phyloP scores from a whole-genome alignment of 495 filamentous ascomycete species.

The Sordaria brevicollis region DNA sequence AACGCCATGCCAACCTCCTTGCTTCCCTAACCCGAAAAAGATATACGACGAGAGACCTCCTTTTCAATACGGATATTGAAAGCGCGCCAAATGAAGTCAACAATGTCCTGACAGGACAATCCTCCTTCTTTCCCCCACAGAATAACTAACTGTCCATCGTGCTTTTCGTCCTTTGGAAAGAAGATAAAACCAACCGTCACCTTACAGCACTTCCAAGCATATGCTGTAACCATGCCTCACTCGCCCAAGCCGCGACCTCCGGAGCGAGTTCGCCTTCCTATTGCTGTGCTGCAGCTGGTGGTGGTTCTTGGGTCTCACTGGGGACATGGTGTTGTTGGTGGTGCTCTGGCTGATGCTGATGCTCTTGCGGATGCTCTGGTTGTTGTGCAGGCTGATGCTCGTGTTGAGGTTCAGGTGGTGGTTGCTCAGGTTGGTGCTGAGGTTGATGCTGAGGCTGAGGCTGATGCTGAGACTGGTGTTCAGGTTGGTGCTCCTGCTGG shows the following conservation, averaged over 20 bases:
- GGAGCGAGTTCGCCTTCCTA: neutral
- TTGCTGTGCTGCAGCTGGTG: neutral
- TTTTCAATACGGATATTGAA: neutral
- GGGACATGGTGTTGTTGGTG: neutral
- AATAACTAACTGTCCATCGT: neutral
- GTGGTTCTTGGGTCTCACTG: neutral
- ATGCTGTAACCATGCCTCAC: neutral
- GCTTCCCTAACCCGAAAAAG: neutral
- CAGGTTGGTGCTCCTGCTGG: neutral
- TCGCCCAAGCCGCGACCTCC: neutral
- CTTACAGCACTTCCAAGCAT: neutral
- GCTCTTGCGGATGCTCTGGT: neutral
- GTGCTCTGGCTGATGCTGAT: neutral
- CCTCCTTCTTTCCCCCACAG: neutral
- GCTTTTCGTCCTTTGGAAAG: neutral
- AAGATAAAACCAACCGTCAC: neutral
- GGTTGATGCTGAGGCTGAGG: neutral
- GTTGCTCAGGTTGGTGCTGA: neutral
- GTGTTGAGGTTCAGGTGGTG: neutral
- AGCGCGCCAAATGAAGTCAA: neutral
- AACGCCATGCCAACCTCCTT: neutral
- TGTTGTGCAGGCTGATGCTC: neutral
- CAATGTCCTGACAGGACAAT: neutral
- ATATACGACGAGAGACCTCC: neutral
- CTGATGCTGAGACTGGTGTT: neutral